Base-by-base conservation (phyloP, 1,139 yeast genomes). In the Kodamaea anthophila region DNA sequence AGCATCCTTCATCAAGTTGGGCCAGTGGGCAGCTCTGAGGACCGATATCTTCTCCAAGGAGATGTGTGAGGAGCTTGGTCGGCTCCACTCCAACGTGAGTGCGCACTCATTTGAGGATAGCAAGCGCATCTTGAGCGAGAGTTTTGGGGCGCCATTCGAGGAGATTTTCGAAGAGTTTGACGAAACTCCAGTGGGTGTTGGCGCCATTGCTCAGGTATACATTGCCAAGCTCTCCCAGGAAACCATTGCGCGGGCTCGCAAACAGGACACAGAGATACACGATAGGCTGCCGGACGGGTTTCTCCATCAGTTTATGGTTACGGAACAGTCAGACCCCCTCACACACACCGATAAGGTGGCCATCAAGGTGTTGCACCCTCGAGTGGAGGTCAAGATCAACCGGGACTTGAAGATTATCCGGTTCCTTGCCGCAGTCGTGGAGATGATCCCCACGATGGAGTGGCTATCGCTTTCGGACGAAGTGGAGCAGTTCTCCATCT, bases 11-110 rank as follows among this genome's bases (percentile, higher is more conserved):
- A 85, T 91, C 39, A 91, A 91, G 55, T 68, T 91, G 39, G 98
- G 97, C 4, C 98, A 93, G 62, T 91, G 99, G 99, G 98, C 98
- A 0, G 97, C 97, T 3, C 83, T 96, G n/a, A 72, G 99, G 57
- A 84, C 95, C 0, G 99, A 91, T 55, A 83, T 91, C 23, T 88
- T 91, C 56, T 82, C 96, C 3, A 64, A 62, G 31, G 85, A 73
- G 28, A 58, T 91, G 55, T 91, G 98, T 53, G 73, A 73, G 14
- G 91, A 84, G 47, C 59, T 91, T 46, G 74, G 86, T 3, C 60
- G 73, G 21, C 60, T 91, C 33, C 98, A 91, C 52, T 84, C 96
- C 9, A 77, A 85, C 49, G 88, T 91, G 9, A 74, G 71, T 35
- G 70, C 84, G 4, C 99, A 91, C 57, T 61, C 83, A 1, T 53